Evolutionary conservation across 306 rosid genomes (phyloP), one percentile per base, ranked within the genome.

Genomic region (Nissolia schottii): DNA sequence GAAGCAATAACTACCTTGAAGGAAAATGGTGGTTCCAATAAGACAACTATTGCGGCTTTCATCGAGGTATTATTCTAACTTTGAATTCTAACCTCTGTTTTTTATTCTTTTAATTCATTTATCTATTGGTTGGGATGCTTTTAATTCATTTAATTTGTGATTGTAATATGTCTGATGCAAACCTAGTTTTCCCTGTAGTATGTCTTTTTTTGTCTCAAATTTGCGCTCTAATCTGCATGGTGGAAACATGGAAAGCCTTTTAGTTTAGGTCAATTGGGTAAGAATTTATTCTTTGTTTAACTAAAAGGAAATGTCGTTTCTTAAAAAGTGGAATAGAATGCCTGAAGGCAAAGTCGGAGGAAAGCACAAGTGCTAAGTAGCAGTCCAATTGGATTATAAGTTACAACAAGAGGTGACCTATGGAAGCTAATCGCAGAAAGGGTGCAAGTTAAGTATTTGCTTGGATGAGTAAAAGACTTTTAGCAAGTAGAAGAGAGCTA

Each of bases 1-100:
- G 99, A 94, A 77, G 96, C 99, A 20, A 86, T 94, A 32, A 69
- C 84, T 76, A 79, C 71, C 79, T 77, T 94, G 83, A 87, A 82
- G 82, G 99, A 94, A 83, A 82, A 79, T 29, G 87, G 91, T 32
- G 97, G 99, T 57, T 91, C 99, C 71, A 91, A 89, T 75, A 94
- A 89, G 87, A 91, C 97, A 41, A 50, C 86, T 49, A 94, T 94
- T 77, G 88, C 91, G 22, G 72, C 93, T 15, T 94, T 89, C 77
- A 94, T 94, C 12, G 96, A 87, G 99, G 99, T 94, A 83, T 55
- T 15, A 19, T 53, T 73, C 35, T 79, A 11, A 23, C 64, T 66
- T 34, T 23, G 49, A 28, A 59, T 9, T 27, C 38, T 43, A 58
- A 57, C 13, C 55, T 64, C 40, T n/a, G 40, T 76, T 79, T 50